Percentiles rank a stretch among this genome's conserved stretches.
Conservation (phyloP, 805 yeast species). For the Saccharomycopsis sp. region DNA sequence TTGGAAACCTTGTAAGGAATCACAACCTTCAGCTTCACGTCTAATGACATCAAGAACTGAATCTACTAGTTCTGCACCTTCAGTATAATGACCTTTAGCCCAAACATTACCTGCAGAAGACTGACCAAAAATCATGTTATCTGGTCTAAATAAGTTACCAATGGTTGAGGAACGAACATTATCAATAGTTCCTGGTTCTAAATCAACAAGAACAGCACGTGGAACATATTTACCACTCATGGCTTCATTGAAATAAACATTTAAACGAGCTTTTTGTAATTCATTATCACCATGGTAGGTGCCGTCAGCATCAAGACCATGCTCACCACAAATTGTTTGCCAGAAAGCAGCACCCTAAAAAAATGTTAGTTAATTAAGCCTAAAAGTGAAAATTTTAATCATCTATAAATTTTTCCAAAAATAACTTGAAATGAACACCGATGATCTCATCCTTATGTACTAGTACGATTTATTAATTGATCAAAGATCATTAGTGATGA, state of each 20-base stretch:
- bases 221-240: conserved; percentile 85
- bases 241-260: conserved; percentile 85
- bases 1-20: conserved; percentile 91
- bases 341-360: conserved; percentile 86
- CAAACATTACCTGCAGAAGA: conserved; percentile 92
- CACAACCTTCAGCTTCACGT: conserved; percentile 90
- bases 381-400: too few species aligned
- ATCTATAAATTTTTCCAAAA: background rate
- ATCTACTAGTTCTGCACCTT: conserved; percentile 91
- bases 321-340: conserved; percentile 88
- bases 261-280: conserved; percentile 45
- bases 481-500: background rate
- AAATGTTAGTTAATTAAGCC: too few species aligned
- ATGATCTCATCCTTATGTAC: background rate
- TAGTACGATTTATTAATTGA: background rate
- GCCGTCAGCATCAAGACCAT: conserved; percentile 69
- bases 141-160: conserved; percentile 87
- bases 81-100: conserved; percentile 97
- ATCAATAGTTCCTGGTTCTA: conserved; percentile 92
- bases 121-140: conserved; percentile 81
- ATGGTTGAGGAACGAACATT: conserved; percentile 69
- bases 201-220: conserved; percentile 83
- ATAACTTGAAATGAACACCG: background rate
- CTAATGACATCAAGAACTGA: conserved; percentile 82
- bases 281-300: conserved; percentile 53